These are phyloP conservation scores for Lablab purpureus DNA, from an alignment of 306 rosid species.

Conservation along the genomic window DNA sequence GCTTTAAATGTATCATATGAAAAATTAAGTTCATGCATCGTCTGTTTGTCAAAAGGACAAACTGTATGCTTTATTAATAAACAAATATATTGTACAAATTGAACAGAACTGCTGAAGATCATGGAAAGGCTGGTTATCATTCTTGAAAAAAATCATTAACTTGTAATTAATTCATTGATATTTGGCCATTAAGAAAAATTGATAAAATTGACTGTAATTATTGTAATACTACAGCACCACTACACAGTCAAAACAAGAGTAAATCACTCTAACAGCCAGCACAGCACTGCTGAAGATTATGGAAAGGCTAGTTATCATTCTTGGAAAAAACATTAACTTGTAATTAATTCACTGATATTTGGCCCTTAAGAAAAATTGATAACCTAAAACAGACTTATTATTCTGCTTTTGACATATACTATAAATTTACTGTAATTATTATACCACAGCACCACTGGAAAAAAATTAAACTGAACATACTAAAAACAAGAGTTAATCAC, in stretches of 20 bases:
- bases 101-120: neutral
- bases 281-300: neutral
- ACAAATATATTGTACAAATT: neutral
- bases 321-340: neutral
- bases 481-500: slow-evolving; percentile 1
- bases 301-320: slow-evolving; percentile 25
- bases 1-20: neutral
- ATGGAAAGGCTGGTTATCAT: slow-evolving; percentile 17
- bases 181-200: neutral
- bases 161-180: neutral
- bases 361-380: neutral
- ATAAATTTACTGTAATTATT: slow-evolving; percentile 7
- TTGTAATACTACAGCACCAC: too few relatives aligned
- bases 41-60: neutral
- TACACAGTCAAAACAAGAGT: too few relatives aligned
- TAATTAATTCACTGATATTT: neutral
- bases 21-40: neutral
- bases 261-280: too few relatives aligned
- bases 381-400: neutral
- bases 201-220: too few relatives aligned
- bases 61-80: neutral
- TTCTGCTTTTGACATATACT: slow-evolving; percentile 3
- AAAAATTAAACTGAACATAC: neutral
- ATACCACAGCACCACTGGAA: neutral
- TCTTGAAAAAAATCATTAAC: neutral